These are phyloP conservation scores for Perkinsus marinus DNA, from an alignment of 169 alveolate species.

Conservation along the genomic window DNA sequence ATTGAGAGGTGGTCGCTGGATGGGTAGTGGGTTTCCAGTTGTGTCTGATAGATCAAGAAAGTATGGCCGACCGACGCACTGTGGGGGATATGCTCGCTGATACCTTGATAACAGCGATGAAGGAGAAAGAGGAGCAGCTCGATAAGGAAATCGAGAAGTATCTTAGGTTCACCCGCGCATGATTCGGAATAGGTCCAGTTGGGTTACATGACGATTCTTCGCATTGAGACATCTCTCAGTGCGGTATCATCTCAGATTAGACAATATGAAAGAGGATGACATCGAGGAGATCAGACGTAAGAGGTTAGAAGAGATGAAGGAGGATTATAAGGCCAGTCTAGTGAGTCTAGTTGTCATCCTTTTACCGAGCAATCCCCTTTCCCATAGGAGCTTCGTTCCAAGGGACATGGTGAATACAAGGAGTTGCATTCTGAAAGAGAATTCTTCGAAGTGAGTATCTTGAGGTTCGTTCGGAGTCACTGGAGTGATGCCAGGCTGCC, in stretches of 20 bases:
- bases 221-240: too few relatives aligned
- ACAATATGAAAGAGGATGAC: not conserved
- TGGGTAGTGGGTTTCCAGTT: too few relatives aligned
- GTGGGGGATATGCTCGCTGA: constrained; percentile 1
- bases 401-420: not conserved
- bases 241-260: not conserved
- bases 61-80: not conserved
- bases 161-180: not conserved
- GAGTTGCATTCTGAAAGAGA: not conserved
- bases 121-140: constrained; percentile 13
- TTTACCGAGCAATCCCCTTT: not conserved
- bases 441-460: not conserved
- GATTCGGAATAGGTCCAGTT: not conserved
- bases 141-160: constrained; percentile 5
- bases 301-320: not conserved
- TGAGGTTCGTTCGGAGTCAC: not conserved
- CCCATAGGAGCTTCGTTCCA: not conserved
- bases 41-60: too few relatives aligned
- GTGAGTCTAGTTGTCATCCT: not conserved
- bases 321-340: not conserved
- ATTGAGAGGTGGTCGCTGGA: too few relatives aligned
- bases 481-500: not conserved
- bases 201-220: not conserved
- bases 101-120: constrained; percentile 1
- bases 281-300: not conserved